phyloP scores from a whole-genome alignment of 2,329 filamentous ascomycete species.

The Aspergillus nomiae region DNA sequence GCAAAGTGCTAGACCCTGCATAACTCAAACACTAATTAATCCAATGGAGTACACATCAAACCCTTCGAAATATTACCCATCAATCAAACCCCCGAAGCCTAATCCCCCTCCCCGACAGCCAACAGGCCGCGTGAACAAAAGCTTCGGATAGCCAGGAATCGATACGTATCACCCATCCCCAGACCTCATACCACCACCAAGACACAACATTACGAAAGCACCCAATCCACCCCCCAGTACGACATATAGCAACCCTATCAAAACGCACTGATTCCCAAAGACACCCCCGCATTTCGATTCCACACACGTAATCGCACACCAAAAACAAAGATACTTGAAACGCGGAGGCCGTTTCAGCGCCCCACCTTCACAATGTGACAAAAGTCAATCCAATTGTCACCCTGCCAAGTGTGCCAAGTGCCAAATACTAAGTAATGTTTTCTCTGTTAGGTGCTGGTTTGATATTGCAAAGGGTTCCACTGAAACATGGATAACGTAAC shows the following conservation, averaged over 20 bases:
- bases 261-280: background rate
- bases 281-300: background rate
- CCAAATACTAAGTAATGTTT: no score
- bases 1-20: background rate
- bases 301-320: background rate
- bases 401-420: background rate
- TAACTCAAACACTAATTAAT: background rate
- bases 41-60: background rate
- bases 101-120: background rate
- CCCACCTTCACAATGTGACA: background rate
- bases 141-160: background rate
- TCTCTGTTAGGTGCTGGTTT: no score
- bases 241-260: background rate
- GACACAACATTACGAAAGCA: background rate
- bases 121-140: background rate
- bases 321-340: background rate
- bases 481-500: background rate
- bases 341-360: background rate
- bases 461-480: background rate
- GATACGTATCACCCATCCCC: background rate
- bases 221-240: background rate
- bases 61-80: background rate
- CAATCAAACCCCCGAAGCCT: background rate
- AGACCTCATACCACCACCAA: background rate
- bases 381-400: conserved; percentile 1